Evolutionary conservation across 176 grass and related monocot genomes (phyloP).

Genomic region (Musa troglodytarum): DNA sequence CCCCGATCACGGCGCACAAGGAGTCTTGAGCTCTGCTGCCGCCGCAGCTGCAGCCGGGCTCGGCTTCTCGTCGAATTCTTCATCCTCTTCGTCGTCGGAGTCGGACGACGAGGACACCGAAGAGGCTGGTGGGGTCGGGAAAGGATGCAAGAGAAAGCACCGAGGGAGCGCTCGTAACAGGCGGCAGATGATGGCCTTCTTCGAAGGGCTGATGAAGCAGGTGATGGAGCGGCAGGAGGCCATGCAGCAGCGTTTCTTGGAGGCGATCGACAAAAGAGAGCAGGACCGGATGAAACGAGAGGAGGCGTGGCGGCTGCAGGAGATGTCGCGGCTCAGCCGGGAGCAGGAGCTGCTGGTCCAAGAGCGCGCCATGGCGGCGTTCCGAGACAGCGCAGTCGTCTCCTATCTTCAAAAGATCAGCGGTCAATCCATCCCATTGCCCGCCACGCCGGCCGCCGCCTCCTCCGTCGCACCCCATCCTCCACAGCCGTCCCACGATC

Average conservation of each 20-base stretch:
- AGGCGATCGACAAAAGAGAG: constrained; percentile 51
- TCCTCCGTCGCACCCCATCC: background rate
- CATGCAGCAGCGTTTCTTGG: constrained; percentile 51
- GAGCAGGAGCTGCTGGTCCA: constrained; percentile 54
- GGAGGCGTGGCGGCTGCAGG: constrained; percentile 59
- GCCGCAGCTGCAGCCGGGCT: background rate
- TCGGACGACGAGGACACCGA: constrained; percentile 37
- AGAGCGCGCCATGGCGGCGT: constrained; percentile 49
- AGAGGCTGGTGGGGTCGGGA: constrained; percentile 29
- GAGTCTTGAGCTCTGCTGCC: background rate
- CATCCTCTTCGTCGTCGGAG: constrained; percentile 19
- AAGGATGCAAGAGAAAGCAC: constrained; percentile 44
- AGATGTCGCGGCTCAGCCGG: constrained; percentile 49
- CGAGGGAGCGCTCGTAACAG: background rate
- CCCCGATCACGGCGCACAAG: background rate
- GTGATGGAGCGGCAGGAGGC: constrained; percentile 70
- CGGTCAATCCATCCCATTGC: background rate
- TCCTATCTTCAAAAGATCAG: background rate
- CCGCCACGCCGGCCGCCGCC: constrained; percentile 14
- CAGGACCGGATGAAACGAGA: constrained; percentile 59
- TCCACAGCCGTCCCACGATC: background rate
- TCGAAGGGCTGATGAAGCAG: constrained; percentile 54
- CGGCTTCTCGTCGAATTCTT: constrained; percentile 42
- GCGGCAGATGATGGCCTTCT: constrained; percentile 47
- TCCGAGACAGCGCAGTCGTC: constrained; percentile 46